phyloP scores from a whole-genome alignment of 192 early-diverging fungal genomes.

The Cetraspora pellucida region DNA sequence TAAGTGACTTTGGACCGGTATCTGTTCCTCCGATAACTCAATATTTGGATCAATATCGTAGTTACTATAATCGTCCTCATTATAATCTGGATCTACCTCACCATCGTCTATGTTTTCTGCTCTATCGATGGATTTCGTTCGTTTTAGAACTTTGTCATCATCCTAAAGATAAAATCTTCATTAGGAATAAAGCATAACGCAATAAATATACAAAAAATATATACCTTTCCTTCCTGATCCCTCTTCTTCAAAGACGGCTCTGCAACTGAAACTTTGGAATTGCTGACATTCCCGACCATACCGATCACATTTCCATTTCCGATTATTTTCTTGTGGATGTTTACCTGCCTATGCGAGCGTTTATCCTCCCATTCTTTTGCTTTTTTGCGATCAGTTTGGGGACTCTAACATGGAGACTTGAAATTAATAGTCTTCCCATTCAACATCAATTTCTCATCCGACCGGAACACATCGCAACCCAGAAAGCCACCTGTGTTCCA shows the following conservation, averaged over 20 bases:
- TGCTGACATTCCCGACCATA: background rate
- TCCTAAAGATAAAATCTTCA: conserved; percentile 11
- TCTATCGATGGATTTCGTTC: conserved; percentile 13
- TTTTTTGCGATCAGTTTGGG: conserved; percentile 20
- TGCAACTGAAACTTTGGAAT: background rate
- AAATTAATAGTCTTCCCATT: background rate
- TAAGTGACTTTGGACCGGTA: conserved; percentile 3
- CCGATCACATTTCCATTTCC: background rate
- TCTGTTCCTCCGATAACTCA: conserved; percentile 10
- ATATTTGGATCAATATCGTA: conserved; percentile 22
- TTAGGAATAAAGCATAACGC: conserved; percentile 13
- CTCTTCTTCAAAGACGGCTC: conserved; percentile 7
- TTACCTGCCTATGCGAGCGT: background rate
- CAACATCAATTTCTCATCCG: conserved; percentile 7
- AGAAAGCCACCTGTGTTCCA: conserved; percentile 13
- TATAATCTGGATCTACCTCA: conserved; percentile 5
- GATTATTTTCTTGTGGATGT: background rate
- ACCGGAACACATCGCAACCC: conserved; percentile 12
- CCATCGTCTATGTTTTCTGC: conserved; percentile 29
- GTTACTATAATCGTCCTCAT: conserved; percentile 19
- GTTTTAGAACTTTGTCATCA: conserved; percentile 7
- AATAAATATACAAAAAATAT: conserved; percentile 10
- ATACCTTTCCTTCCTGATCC: conserved; percentile 1
- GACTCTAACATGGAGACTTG: conserved; percentile 2
- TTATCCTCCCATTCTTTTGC: conserved; percentile 23